Percentiles rank a stretch among this genome's conserved stretches.
Evolutionary conservation across 768 basidiomycete genomes (phyloP).

Genomic region (Kwoniella bestiolae): DNA sequence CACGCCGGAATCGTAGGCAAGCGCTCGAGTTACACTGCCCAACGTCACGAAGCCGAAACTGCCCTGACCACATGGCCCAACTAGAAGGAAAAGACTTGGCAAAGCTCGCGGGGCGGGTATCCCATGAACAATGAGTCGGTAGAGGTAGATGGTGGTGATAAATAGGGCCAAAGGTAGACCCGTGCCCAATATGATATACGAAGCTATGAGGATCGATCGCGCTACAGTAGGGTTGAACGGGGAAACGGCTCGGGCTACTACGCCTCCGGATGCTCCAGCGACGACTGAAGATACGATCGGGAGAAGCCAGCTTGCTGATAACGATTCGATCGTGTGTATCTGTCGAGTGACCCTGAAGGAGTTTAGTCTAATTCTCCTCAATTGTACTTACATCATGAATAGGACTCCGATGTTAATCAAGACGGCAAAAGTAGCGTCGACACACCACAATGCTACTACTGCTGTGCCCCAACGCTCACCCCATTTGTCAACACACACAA

Average conservation of each 20-base stretch:
- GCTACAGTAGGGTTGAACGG: conserved; percentile 62
- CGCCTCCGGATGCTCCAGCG: conserved; percentile 69
- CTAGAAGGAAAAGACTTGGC: conserved; percentile 68
- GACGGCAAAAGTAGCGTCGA: conserved; percentile 65
- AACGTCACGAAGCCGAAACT: conserved; percentile 56
- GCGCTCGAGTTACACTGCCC: conserved; percentile 35
- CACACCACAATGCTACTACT: conserved; percentile 71
- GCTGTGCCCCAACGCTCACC: conserved; percentile 39
- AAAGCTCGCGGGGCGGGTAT: conserved; percentile 28
- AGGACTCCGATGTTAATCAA: conserved; percentile 68
- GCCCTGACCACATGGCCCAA: conserved; percentile 74
- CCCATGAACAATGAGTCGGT: conserved; percentile 63
- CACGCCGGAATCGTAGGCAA: conserved; percentile 28
- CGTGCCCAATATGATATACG: conserved; percentile 62
- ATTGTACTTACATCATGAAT: conserved; percentile 67
- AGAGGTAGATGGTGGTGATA: conserved; percentile 69
- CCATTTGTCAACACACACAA: conserved; percentile 48
- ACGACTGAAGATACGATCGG: conserved; percentile 77
- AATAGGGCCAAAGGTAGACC: conserved; percentile 69
- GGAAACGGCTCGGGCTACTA: conserved; percentile 64
- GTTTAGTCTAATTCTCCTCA: neutral
- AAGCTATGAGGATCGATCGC: conserved; percentile 64
- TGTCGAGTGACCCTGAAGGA: conserved; percentile 67
- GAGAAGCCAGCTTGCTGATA: conserved; percentile 73
- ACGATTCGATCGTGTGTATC: conserved; percentile 63